Evolutionary conservation across 2,329 filamentous ascomycete genomes (phyloP), one percentile per base, ranked within the genome.

Genomic region (Aspergillus sp.): DNA sequence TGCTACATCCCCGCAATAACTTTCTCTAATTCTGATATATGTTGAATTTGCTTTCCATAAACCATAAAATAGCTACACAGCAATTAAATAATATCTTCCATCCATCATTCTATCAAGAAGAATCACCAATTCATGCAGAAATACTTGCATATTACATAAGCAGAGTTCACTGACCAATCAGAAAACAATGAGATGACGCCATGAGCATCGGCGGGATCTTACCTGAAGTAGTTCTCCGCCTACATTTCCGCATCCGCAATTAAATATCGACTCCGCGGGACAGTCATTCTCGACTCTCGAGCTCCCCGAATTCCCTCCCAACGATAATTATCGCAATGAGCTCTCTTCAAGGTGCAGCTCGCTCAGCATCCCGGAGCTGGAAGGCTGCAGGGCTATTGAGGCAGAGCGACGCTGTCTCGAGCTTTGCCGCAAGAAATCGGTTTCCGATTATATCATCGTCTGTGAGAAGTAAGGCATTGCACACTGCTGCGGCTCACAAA

Each of bases 401-500:
- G n/a, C 51, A 47, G 10, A 37, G 37, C 11, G 43, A 50, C 13
- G 41, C 26, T 12, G 13, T 42, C 7, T 9, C 44, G 10, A 35
- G 35, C n/a, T 34, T 47, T 13, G 26, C 32, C 27, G 37, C 37
- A 37, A 46, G 43, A 39, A 43, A 43, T 36, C 44, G 43, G 44
- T 41, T 50, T 39, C 39, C 34, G 29, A 27, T 39, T 38, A 29
- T 33, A 28, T 27, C 29, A 19, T 31, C 32, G 12, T 12, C 39
- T 26, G 45, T 47, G 28, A 44, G 27, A 9, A 40, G 40, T 26
- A 44, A 54, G 42, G n/a, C 44, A 37, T 46, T 62, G 37, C 56
- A 59, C 30, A 47, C 47, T n/a, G 42, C 42, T 12, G 48, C 54
- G 13, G 37, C 47, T 28, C 54, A 53, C 34, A 48, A 49, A 33